A percentile compares a stretch with the other conserved stretches of the same genome.
These are phyloP conservation scores for Nemania sp. DNA, from an alignment of 2,329 filamentous ascomycete species.

Conservation along the genomic window DNA sequence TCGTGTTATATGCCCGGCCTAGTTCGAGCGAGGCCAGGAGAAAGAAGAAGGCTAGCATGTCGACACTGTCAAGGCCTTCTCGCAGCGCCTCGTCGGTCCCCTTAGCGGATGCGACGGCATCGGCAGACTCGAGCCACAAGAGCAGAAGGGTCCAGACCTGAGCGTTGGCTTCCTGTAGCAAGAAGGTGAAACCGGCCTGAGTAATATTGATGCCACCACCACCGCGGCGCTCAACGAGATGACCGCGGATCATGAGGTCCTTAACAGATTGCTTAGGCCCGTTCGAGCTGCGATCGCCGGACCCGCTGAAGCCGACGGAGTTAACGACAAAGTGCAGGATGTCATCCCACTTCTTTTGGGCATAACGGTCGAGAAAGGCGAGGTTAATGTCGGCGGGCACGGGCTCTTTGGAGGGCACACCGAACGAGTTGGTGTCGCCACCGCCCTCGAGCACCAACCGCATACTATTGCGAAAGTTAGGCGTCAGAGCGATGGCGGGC, in stretches of 20 bases:
- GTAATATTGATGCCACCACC: slow-evolving; percentile 72
- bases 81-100: slow-evolving; percentile 42
- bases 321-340: slow-evolving; percentile 95
- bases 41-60: slow-evolving; percentile 95
- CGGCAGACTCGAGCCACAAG: slow-evolving; percentile 86
- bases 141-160: slow-evolving; percentile 96
- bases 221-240: slow-evolving; percentile 68
- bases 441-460: slow-evolving; percentile 86
- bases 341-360: slow-evolving; percentile 89
- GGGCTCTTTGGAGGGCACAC: slow-evolving; percentile 73
- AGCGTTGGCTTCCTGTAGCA: slow-evolving; percentile 92
- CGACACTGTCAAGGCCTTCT: slow-evolving; percentile 80
- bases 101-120: slow-evolving; percentile 50
- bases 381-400: slow-evolving; percentile 67
- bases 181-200: slow-evolving; percentile 88
- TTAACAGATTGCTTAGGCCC: slow-evolving; percentile 79
- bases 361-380: slow-evolving; percentile 79
- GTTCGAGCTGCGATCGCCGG: slow-evolving; percentile 39
- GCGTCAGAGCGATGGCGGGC: slow-evolving; percentile 74
- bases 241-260: slow-evolving; percentile 76
- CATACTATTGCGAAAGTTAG: slow-evolving; percentile 81
- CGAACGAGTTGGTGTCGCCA: slow-evolving; percentile 85
- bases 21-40: slow-evolving; percentile 92
- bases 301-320: slow-evolving; percentile 59
- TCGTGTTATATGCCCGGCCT: slow-evolving; percentile 86